Conservation (phyloP, 805 yeast genomes). For the Candida xiaguanensis region DNA sequence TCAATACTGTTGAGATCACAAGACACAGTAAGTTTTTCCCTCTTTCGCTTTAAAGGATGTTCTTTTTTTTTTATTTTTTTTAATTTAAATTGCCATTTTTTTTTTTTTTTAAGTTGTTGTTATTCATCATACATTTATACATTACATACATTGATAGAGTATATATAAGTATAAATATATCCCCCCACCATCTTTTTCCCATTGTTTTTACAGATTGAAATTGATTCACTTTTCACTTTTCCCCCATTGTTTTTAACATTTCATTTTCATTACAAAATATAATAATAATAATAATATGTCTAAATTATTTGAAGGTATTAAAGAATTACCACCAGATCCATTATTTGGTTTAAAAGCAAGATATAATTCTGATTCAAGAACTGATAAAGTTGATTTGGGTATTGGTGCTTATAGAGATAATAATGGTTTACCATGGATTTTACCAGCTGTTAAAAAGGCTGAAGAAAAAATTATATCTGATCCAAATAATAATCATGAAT, state of each 20-base stretch:
- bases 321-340: slow-evolving; percentile 79
- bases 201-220: not conserved
- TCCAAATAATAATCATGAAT: slow-evolving; percentile 76
- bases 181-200: not conserved
- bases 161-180: not conserved
- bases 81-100: not conserved
- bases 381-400: slow-evolving; percentile 77
- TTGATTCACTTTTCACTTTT: not conserved
- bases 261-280: not conserved
- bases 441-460: slow-evolving; percentile 66
- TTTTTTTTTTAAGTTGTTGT: not conserved
- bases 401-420: slow-evolving; percentile 78
- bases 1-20: not conserved
- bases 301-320: slow-evolving; percentile 38
- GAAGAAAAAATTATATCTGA: slow-evolving; percentile 60
- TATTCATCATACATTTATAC: not conserved
- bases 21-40: slow-evolving; percentile 1
- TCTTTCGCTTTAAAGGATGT: slow-evolving; percentile 2
- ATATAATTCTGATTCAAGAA: slow-evolving; percentile 52
- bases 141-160: no score
- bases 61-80: not conserved
- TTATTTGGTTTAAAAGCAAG: slow-evolving; percentile 78
- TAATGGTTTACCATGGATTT: slow-evolving; percentile 66
- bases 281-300: not conserved
- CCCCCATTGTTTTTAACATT: not conserved